Evolutionary conservation across 805 yeast genomes (phyloP).

Genomic region (Blastobotrys attinorum): DNA sequence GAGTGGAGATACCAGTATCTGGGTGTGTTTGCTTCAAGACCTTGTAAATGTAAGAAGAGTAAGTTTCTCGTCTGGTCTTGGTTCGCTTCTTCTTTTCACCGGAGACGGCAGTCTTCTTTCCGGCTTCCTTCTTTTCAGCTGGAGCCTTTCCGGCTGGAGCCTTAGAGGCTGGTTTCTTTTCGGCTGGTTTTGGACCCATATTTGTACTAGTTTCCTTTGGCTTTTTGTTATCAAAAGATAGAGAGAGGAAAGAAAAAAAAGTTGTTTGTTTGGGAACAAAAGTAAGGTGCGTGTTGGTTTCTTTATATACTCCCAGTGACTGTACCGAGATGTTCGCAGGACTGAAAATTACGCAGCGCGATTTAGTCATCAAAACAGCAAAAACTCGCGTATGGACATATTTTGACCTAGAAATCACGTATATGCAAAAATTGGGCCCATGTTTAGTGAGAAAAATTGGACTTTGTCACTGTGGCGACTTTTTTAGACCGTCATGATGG

Average conservation of each 20-base stretch:
- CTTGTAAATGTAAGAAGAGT: constrained; percentile 96
- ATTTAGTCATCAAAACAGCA: too few species aligned
- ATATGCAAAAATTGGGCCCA: too few species aligned
- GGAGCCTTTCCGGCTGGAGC: constrained; percentile 91
- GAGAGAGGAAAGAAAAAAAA: constrained; percentile 15
- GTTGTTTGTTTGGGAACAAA: constrained; percentile 20
- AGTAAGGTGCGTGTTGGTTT: constrained; percentile 9
- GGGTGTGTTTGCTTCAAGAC: constrained; percentile 98
- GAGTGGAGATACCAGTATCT: constrained; percentile 98
- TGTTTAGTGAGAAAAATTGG: too few species aligned
- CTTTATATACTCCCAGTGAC: too few species aligned
- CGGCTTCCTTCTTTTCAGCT: constrained; percentile 87
- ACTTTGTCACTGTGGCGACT: too few species aligned
- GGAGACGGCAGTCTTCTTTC: constrained; percentile 81
- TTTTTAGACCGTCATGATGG: too few species aligned
- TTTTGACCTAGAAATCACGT: too few species aligned
- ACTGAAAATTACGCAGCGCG: too few species aligned
- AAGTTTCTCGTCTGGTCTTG: constrained; percentile 96
- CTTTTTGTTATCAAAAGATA: too few species aligned
- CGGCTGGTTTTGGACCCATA: constrained; percentile 45
- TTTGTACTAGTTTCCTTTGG: constrained; percentile 11
- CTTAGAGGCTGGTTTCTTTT: constrained; percentile 52
- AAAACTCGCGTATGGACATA: too few species aligned
- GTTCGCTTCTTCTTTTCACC: constrained; percentile 83
- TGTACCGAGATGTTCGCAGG: too few species aligned